phyloP scores from a whole-genome alignment of 495 filamentous ascomycete genomes.

The Parathielavia appendiculata region DNA sequence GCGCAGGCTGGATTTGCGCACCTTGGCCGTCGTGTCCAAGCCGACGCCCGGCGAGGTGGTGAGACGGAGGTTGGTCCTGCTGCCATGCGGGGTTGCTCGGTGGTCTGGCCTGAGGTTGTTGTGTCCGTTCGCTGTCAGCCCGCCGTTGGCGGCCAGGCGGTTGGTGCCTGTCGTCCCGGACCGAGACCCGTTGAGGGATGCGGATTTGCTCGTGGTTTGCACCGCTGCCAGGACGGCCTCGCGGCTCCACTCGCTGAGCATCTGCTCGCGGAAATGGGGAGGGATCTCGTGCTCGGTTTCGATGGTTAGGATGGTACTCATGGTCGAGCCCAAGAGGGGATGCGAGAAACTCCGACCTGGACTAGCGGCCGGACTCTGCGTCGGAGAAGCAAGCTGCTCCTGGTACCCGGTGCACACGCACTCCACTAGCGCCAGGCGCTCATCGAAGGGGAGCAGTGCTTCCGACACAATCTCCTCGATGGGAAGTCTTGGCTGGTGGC shows the following conservation, averaged over 20 bases:
- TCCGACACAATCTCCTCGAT: slow-evolving; percentile 51
- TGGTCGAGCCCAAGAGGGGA: slow-evolving; percentile 49
- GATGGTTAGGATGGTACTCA: slow-evolving; percentile 35
- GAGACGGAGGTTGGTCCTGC: slow-evolving; percentile 40
- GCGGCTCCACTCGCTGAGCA: slow-evolving; percentile 66
- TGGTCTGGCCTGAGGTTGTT: slow-evolving; percentile 23
- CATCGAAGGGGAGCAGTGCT: slow-evolving; percentile 60
- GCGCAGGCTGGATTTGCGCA: slow-evolving; percentile 42
- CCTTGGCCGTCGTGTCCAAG: slow-evolving; percentile 6
- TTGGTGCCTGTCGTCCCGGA: slow-evolving; percentile 54
- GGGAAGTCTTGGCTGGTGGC: slow-evolving; percentile 43
- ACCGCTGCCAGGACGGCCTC: slow-evolving; percentile 62
- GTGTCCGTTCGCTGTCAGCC: slow-evolving; percentile 35
- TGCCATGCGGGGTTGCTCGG: slow-evolving; percentile 37
- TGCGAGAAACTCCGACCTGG: slow-evolving; percentile 61
- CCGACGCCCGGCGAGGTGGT: slow-evolving; percentile 32
- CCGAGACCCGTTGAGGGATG: slow-evolving; percentile 68
- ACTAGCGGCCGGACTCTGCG: slow-evolving; percentile 64
- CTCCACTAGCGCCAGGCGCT: slow-evolving; percentile 60
- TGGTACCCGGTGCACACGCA: slow-evolving; percentile 66
- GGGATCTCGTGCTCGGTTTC: slow-evolving; percentile 37
- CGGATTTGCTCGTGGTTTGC: slow-evolving; percentile 61
- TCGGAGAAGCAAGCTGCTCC: slow-evolving; percentile 51
- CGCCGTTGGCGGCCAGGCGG: slow-evolving; percentile 54
- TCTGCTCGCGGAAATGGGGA: slow-evolving; percentile 58